Evolutionary conservation across 306 rosid species (phyloP), one percentile per base, ranked within the genome.

Genomic region (Cucumis cinereus): DNA sequence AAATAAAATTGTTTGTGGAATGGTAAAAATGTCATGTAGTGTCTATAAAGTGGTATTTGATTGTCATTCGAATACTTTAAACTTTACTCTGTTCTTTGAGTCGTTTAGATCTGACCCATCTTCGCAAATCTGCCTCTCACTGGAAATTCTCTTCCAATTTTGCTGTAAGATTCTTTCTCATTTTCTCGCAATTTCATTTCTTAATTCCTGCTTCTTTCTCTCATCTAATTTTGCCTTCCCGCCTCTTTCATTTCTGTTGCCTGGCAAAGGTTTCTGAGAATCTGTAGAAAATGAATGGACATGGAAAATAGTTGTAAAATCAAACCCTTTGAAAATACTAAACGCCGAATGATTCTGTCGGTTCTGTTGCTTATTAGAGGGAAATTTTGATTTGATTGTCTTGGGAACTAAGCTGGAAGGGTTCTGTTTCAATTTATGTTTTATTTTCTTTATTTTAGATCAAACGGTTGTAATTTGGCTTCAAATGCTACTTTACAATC

Each of bases 201-300:
- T 71, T 49, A 11, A 16, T 71, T 28, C 59, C 24, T 49, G 58
- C 24, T 71, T 47, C 24, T 9, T 26, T 49, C 36, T 70, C 75
- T 70, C 75, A 12, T 28, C 24, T 8, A 47, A 8, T 43, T 43
- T 23, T 70, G 9, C 33, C 30, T 36, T 40, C 49, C 15, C 11
- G 16, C 23, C 40, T 67, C 19, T 40, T n/a, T 14, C 20, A 24
- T 47, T 12, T 68, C 74, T 43, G 54, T 43, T 68, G n/a, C 20
- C 55, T 68, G 54, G n/a, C 74, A 68, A 68, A 56, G 75, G 58
- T 47, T 70, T 70, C 36, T 70, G 59, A 47, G 75, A 47, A 47
- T 23, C 75, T 70, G 75, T 24, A 70, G 38, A 70, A 17, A 24
- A 47, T 47, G 16, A 70, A 47, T 26, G 40, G 36, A 47, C 35